A percentile compares a stretch with the other conserved stretches of the same genome.
These are phyloP conservation scores for Trypanosoma cruzi DNA, from an alignment of 208 protist genomes.

Conservation along the genomic window DNA sequence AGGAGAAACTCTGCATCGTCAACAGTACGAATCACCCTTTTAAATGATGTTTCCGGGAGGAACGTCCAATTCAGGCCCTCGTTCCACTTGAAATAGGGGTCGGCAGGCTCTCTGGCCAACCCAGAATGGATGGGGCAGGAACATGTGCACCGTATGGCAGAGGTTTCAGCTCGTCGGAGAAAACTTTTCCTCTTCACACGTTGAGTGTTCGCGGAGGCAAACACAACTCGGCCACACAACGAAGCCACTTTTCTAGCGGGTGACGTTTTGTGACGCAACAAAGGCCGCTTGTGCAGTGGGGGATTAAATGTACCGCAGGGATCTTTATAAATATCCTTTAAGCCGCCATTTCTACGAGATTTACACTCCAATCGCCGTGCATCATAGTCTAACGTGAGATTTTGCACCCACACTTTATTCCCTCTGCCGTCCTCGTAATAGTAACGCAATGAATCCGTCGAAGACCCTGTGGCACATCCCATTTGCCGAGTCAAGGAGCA, in stretches of 20 bases:
- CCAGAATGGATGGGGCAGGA: slow-evolving; percentile 9
- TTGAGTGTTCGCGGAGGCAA: neutral
- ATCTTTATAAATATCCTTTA: neutral
- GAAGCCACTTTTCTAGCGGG: neutral
- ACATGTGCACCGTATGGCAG: slow-evolving; percentile 7
- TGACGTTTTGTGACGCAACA: neutral
- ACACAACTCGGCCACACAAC: too few relatives aligned
- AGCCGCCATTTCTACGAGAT: neutral
- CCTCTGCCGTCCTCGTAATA: slow-evolving; percentile 32
- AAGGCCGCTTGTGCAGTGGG: neutral
- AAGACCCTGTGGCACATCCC: neutral
- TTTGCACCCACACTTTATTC: slow-evolving; percentile 33
- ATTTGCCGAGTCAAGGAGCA: neutral
- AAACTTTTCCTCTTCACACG: neutral
- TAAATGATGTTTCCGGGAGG: slow-evolving; percentile 22
- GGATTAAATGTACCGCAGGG: neutral
- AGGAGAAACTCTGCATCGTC: slow-evolving; percentile 36
- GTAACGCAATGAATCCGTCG: slow-evolving; percentile 5
- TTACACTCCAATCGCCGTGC: neutral
- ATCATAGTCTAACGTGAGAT: slow-evolving; percentile 27
- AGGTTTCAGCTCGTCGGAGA: neutral
- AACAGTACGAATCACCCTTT: slow-evolving; percentile 26
- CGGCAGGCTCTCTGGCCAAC: neutral
- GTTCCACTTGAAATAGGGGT: neutral
- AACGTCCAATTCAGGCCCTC: slow-evolving; percentile 23